Percentiles rank a stretch among this genome's conserved stretches.
Evolutionary conservation across 2,329 filamentous ascomycete species (phyloP).

Genomic region (Pseudophaeomoniella oleicola): DNA sequence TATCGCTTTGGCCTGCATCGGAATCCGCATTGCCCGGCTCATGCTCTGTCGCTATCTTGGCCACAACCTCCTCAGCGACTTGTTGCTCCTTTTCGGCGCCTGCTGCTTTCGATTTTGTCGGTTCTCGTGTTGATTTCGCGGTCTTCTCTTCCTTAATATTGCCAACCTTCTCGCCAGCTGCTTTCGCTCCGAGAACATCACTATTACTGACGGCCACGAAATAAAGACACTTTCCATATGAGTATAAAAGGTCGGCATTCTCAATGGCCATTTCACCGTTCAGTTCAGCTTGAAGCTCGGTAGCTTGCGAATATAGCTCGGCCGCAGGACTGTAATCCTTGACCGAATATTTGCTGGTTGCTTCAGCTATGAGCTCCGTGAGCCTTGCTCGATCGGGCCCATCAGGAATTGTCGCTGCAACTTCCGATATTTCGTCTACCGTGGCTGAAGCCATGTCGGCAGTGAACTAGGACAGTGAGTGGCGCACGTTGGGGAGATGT

Average conservation of each 20-base stretch:
- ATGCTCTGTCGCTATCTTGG: slow-evolving; percentile 21
- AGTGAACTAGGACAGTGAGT: no score
- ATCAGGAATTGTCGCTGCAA: neutral
- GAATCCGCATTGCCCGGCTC: slow-evolving; percentile 18
- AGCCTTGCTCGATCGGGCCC: slow-evolving; percentile 46
- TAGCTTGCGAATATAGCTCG: slow-evolving; percentile 77
- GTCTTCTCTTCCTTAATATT: slow-evolving; percentile 3
- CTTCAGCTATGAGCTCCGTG: slow-evolving; percentile 64
- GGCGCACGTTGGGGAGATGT: no score
- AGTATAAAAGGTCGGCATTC: slow-evolving; percentile 87
- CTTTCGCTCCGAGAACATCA: slow-evolving; percentile 78
- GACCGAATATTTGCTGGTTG: slow-evolving; percentile 70
- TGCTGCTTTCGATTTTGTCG: slow-evolving; percentile 3
- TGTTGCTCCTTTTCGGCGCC: slow-evolving; percentile 17
- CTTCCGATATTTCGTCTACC: slow-evolving; percentile 1
- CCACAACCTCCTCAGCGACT: slow-evolving; percentile 32
- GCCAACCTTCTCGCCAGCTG: slow-evolving; percentile 35
- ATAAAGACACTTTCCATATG: slow-evolving; percentile 87
- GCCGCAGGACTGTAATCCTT: slow-evolving; percentile 78
- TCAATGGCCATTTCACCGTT: slow-evolving; percentile 83
- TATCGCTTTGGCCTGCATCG: slow-evolving; percentile 15
- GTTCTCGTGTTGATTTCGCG: neutral
- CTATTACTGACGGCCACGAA: slow-evolving; percentile 89
- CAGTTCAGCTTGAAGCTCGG: slow-evolving; percentile 76
- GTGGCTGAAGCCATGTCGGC: neutral